A percentile compares a stretch with the other conserved stretches of the same genome.
These are phyloP conservation scores for Naumovozyma dairenensis DNA, from an alignment of 805 yeast species.

Conservation along the genomic window DNA sequence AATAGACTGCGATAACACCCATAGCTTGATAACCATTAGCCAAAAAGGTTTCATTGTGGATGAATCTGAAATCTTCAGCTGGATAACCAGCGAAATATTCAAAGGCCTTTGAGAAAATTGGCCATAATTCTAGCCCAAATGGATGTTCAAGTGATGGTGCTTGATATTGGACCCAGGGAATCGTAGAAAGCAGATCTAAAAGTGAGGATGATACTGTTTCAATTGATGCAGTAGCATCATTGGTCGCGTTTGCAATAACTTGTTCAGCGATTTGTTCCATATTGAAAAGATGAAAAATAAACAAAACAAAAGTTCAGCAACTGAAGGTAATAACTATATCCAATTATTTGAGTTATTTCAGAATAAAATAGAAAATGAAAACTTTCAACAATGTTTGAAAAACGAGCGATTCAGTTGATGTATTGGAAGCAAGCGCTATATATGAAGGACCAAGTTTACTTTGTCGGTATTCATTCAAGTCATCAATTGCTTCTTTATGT, in stretches of 20 bases:
- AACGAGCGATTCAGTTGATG: no score
- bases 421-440: no score
- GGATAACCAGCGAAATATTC: conserved; percentile 43
- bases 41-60: conserved; percentile 46
- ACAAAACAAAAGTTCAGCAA: no score
- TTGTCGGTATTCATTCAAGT: no score
- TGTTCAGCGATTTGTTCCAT: conserved; percentile 31
- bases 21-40: conserved; percentile 58
- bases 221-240: conserved; percentile 4
- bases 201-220: background rate
- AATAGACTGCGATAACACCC: conserved; percentile 45
- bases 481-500: no score
- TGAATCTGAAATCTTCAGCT: conserved; percentile 48
- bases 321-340: no score
- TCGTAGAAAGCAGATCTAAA: conserved; percentile 3
- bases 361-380: no score
- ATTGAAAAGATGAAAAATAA: background rate
- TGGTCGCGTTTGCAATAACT: conserved; percentile 38
- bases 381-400: no score
- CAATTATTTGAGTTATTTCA: no score
- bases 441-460: no score
- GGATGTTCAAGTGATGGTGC: conserved; percentile 62
- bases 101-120: conserved; percentile 44
- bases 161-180: conserved; percentile 23
- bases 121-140: conserved; percentile 63